Base-by-base conservation (phyloP, 2,329 filamentous ascomycete genomes). In the Claviceps fusiformis region DNA sequence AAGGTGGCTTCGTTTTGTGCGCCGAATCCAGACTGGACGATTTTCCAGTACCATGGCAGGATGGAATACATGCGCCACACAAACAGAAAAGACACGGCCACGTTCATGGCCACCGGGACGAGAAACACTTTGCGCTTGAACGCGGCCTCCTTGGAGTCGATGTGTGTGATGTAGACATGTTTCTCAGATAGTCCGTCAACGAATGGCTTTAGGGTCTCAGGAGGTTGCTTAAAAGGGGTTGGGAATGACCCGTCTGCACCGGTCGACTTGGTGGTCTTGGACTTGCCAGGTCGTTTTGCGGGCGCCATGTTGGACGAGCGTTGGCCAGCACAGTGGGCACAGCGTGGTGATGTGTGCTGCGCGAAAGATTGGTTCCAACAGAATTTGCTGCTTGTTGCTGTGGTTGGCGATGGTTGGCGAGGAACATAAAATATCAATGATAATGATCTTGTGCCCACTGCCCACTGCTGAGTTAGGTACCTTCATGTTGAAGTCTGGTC, bases 121-220 rank as follows among this genome's bases (percentile, higher is more conserved):
- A 82, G 63, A 70, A 95, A 96, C 63, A 95, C 86, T 64, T 88
- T 86, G 67, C 81, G 81, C 72, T 96, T 96, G 71, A 91, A 82
- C 33, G 77, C 75, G 24, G 71, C 70, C 0, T 84, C 82, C 58
- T 86, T 83, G 57, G 71, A 73, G 75, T 96, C 91, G 69, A 95
- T 75, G 73, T 95, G 90, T 35, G 86, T 78, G 63, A 96, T 80
- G 77, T 96, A 95, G 66, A 95, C 78, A 68, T 88, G 82, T 55
- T 79, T 72, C 55, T 79, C 75, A 56, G 82, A 78, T 57, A 95
- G 82, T 47, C 75, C 78, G 41, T 78, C 72, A 64, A 87, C 76
- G 66, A 95, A 85, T 11, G 83, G 78, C 52, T 76, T 63, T 54
- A 95, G 78, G 37, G 76, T 74, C 51, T 79, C 68, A 0, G 87